Percentiles rank a stretch among this genome's conserved stretches.
Conservation (phyloP, 345 rosid genomes). For the Gossypium turneri region DNA sequence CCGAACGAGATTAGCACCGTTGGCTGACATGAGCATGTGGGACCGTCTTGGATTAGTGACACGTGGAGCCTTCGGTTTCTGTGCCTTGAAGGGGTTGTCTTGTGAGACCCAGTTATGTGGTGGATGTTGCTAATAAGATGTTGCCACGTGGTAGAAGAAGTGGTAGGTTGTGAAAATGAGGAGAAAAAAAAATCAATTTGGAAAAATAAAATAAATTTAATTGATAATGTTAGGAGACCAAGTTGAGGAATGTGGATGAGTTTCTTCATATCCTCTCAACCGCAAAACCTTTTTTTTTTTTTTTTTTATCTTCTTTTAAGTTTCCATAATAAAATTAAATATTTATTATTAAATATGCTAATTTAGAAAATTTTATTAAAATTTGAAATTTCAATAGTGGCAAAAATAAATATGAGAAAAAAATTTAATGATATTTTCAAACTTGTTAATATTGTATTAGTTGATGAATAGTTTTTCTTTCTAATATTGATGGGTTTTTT, state of each 20-base stretch:
- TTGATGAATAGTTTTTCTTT: no score
- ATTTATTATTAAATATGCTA: no score
- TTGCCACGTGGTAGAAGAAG: neutral
- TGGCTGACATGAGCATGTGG: neutral
- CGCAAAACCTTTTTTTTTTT: neutral
- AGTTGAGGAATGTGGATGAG: constrained; percentile 3
- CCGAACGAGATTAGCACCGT: neutral
- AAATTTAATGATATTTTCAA: no score
- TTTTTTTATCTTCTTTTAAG: neutral
- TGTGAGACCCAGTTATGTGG: neutral
- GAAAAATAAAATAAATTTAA: neutral
- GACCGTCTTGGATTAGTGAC: neutral
- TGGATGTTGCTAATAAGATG: neutral
- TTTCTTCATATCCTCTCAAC: neutral
- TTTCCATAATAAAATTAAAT: neutral
- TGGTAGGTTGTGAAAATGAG: neutral
- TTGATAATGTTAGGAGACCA: neutral
- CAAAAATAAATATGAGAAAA: no score
- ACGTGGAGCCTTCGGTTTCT: neutral
- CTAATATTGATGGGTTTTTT: no score
- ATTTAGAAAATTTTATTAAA: no score
- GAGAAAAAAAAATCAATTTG: neutral
- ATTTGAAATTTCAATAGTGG: no score
- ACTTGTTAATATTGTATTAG: no score
- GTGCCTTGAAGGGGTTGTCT: neutral